These are phyloP conservation scores for Neurospora sp. DNA, from an alignment of 495 filamentous ascomycete genomes.

Conservation along the genomic window DNA sequence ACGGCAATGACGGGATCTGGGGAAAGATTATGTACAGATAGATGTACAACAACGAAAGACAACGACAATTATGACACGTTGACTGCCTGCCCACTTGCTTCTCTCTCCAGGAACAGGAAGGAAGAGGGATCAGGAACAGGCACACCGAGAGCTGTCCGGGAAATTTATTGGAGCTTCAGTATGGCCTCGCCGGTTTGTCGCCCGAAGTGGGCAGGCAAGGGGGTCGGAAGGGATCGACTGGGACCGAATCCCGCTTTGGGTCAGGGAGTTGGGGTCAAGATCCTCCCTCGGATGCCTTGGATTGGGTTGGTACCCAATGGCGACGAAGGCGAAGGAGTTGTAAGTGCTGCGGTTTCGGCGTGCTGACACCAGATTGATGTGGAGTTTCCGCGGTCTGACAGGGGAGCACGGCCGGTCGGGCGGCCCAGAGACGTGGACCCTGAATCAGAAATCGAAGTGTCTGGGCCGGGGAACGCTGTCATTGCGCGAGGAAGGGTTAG, in stretches of 20 bases:
- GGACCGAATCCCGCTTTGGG: neutral
- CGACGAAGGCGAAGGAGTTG: neutral
- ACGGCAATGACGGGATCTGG: neutral
- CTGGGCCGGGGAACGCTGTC: neutral
- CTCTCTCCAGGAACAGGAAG: neutral
- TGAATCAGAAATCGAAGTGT: neutral
- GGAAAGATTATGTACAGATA: neutral
- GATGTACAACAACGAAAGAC: neutral
- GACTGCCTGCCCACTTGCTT: neutral
- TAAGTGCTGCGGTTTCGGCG: neutral
- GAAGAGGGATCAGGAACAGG: neutral
- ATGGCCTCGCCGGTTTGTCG: neutral
- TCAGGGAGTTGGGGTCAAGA: neutral
- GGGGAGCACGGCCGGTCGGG: neutral
- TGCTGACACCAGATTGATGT: neutral
- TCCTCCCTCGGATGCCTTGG: neutral
- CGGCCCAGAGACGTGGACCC: neutral
- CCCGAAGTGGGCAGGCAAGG: neutral
- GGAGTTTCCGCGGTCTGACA: neutral
- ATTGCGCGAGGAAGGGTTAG: neutral
- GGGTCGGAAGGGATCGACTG: neutral
- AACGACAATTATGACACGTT: neutral
- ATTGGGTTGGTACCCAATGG: neutral
- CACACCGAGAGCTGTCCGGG: neutral
- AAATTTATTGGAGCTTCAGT: neutral